Base-by-base conservation (phyloP, 768 basidiomycete species). In the Baorangia bicolor region DNA sequence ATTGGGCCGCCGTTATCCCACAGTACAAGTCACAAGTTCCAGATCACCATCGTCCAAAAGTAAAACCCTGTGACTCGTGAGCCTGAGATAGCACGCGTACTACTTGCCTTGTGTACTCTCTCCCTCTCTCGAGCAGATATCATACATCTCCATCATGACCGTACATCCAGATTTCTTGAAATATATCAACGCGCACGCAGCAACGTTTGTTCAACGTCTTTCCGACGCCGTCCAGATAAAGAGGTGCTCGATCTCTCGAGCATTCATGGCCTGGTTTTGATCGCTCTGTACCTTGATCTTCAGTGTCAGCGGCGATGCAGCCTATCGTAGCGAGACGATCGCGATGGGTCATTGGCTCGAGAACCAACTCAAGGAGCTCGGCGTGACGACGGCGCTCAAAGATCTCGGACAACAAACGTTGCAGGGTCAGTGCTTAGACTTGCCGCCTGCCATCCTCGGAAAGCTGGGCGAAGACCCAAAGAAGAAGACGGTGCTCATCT, bases 401-500 rank as follows among this genome's bases (percentile, higher is more conserved):
- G 82, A 90, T 58, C 82, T 98, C 6, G 96, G 95, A 7, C 82
- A 75, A 54, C 94, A 97, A 50, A 71, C 72, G 13, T 75, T 88
- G 62, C 86, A 88, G 38, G 94, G 88, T 6, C 76, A 92, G 67
- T 81, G 79, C 41, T 70, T 96, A 13, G 73, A 80, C 45, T 78
- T 97, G 5, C 94, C 95, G 0, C 92, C 92, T 3, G 90, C 84
- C 6, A 83, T 97, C 68, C 79, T 98, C 37, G 95, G 90, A 0
- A 78, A 77, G 60, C 77, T 94, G 59, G 96, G 96, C 4, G 78
- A 85, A 35, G 92, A 97, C 72, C 85, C 84, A 14, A 83, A 76
- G 66, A 98, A 98, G 85, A 95, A 91, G 82, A 98, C 94, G 0
- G 85, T 98, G 33, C 80, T 96, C 28, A 74, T 98, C 31, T 98